Base-by-base conservation (phyloP, 1,284 basidiomycete genomes). In the Blastosporella zonata region DNA sequence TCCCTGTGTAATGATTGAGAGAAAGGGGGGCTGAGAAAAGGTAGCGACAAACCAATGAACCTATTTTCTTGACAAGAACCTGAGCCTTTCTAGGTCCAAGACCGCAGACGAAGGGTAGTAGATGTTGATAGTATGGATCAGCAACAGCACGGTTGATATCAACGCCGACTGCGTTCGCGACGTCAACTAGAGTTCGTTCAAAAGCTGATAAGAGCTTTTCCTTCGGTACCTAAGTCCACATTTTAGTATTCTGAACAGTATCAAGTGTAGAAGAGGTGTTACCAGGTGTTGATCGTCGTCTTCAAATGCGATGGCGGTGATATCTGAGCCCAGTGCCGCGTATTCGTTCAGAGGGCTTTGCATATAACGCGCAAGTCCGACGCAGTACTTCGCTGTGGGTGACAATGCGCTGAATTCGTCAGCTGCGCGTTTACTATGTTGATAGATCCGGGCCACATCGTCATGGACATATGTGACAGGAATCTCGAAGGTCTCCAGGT, bases 291-390 rank as follows among this genome's bases (percentile, higher is more conserved):
- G 91, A 54, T 87, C 83, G 50, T 94, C 84, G 37, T 93, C 87
- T 53, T 89, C 82, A 58, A 93, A 89, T 0, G 84, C 79, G 50
- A 96, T 82, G 3, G 90, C 84, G 9, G 82, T 73, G 47, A 97
- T 81, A 66, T 96, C 91, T 5, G 77, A 60, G 6, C 92, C 93
- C 31, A 97, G 71, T 1, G 93, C 90, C 18, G 90, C 90, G 65
- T 90, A 95, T 65, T 97, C 95, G 62, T 93, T 95, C 59, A 99
- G 70, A 1, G 97, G 97, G 61, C 86, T 96, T 67, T 99, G 97
- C 8, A 82, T 78, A 65, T 97, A 99, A 48, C 97, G 84, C 34
- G 95, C 95, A 55, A 99, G 71, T 42, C 91, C 97, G 39, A 99
- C 78, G 59, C 96, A 98, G 65, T 98, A 99, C 65, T 92, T 90